phyloP scores from a whole-genome alignment of 2,329 filamentous ascomycete genomes.

The Phaeosphaeria sp. region DNA sequence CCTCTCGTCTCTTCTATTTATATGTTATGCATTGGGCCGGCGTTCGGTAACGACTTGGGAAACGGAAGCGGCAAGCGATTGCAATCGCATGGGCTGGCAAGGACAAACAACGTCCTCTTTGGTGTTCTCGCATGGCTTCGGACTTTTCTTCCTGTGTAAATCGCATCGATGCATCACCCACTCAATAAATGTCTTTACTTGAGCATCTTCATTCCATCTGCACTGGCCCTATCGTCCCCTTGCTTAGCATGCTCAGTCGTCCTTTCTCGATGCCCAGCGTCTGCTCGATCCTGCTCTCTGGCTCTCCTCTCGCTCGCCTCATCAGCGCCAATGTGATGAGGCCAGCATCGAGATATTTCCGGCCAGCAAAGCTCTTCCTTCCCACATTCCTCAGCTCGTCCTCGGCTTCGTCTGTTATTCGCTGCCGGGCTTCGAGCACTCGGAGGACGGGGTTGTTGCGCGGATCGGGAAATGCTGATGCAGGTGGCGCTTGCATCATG shows the following conservation, averaged over 20 bases:
- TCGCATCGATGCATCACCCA: constrained; percentile 7
- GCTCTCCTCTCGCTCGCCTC: constrained; percentile 37
- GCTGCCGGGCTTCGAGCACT: constrained; percentile 59
- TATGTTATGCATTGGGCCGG: constrained; percentile 23
- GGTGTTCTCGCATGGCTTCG: constrained; percentile 14
- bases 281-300: constrained; percentile 38
- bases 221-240: constrained; percentile 32
- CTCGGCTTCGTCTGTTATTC: constrained; percentile 60
- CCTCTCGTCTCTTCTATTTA: constrained; percentile 15
- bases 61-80: constrained; percentile 7
- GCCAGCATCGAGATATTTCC: constrained; percentile 54
- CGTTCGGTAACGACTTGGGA: constrained; percentile 28
- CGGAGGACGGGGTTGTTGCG: constrained; percentile 61
- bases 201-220: constrained; percentile 15
- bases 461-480: constrained; percentile 40
- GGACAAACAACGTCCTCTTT: constrained; percentile 3
- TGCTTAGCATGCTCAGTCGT: constrained; percentile 34
- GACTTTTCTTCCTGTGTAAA: constrained; percentile 22
- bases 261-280: constrained; percentile 43
- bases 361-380: constrained; percentile 48
- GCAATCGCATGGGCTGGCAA: constrained; percentile 28
- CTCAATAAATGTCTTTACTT: constrained; percentile 2
- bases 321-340: constrained; percentile 48
- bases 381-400: constrained; percentile 57
- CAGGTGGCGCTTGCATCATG: constrained; percentile 40